Evolutionary conservation across 495 filamentous ascomycete species (phyloP), one percentile per base, ranked within the genome.

Genomic region (Hypoxylon trugodes): DNA sequence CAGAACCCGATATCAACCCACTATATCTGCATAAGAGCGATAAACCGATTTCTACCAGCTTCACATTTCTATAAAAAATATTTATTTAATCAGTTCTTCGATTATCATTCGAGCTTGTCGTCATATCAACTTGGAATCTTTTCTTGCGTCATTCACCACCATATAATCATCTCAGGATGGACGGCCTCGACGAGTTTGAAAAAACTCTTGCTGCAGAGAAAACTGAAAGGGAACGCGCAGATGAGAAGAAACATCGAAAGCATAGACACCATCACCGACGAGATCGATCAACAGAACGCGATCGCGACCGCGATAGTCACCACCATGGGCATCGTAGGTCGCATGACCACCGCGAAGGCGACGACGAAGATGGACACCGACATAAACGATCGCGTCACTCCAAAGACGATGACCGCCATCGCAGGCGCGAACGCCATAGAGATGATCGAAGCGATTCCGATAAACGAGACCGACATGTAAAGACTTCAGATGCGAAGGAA

Each of bases 111-210:
- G 26, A 33, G 38, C n/a, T n/a, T 54, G 41, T 54, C 52, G 51
- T 58, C 48, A 61, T 61, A 53, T 38, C 40, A 46, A 21, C 38
- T n/a, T 4, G 5, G 5, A 30, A 47, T 26, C 12, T 41, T 50
- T 12, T 55, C 6, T 9, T 5, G 18, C 51, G n/a, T 16, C 1
- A 13, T n/a, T 22, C 6, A 32, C 19, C 40, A 4, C 4, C 7
- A 69, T n/a, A 70, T 38, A 16, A 0, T 30, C 10, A 26, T n/a
- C n/a, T n/a, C n/a, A 58, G 3, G 28, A 83, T 86, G 83, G 79
- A 82, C 60, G 72, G 79, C 55, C 74, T 84, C 2, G 79, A 83
- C 24, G 81, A 83, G 13, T 81, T 86, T 15, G 83, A 86, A 55
- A 83, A 84, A 59, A n/a, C 72, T 0, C 70, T 84, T 4, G 81